Conservation (phyloP, 2,329 filamentous ascomycete genomes). For the Achaetomium macrosporum region DNA sequence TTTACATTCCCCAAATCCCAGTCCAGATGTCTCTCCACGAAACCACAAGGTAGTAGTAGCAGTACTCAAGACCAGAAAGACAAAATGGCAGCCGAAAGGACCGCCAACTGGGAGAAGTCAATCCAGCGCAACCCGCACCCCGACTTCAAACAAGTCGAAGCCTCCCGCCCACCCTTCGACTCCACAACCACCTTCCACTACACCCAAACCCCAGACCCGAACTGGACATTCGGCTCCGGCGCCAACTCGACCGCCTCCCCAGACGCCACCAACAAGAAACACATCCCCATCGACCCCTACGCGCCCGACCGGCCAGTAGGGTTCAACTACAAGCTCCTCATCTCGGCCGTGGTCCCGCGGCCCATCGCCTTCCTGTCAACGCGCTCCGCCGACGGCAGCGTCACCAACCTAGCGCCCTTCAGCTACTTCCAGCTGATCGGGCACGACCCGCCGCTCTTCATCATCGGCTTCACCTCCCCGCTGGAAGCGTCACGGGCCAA, state of each 20-base stretch:
- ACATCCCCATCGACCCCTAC: slow-evolving; percentile 78
- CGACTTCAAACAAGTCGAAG: slow-evolving; percentile 70
- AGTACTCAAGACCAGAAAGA: background rate
- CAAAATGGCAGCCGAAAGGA: slow-evolving; percentile 23
- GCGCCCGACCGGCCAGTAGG: slow-evolving; percentile 58
- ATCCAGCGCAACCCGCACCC: slow-evolving; percentile 62
- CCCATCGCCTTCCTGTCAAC: slow-evolving; percentile 66
- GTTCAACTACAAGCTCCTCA: slow-evolving; percentile 89
- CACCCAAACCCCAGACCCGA: slow-evolving; percentile 58
- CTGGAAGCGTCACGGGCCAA: slow-evolving; percentile 53
- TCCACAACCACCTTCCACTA: slow-evolving; percentile 41
- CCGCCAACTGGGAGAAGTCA: slow-evolving; percentile 24
- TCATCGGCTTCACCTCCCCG: slow-evolving; percentile 46
- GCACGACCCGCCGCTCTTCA: slow-evolving; percentile 83
- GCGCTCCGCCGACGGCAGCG: slow-evolving; percentile 51
- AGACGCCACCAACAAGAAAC: slow-evolving; percentile 37
- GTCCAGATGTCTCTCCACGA: background rate
- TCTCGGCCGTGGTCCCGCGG: slow-evolving; percentile 74
- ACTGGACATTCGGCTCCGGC: slow-evolving; percentile 62
- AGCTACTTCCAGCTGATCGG: slow-evolving; percentile 78
- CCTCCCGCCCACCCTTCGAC: slow-evolving; percentile 57
- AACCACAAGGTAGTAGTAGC: background rate
- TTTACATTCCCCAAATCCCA: slow-evolving; percentile 6
- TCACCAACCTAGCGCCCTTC: slow-evolving; percentile 78
- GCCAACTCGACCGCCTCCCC: slow-evolving; percentile 44